These are phyloP conservation scores for Penicillium paxilli DNA, from an alignment of 495 filamentous ascomycete species.

Conservation along the genomic window DNA sequence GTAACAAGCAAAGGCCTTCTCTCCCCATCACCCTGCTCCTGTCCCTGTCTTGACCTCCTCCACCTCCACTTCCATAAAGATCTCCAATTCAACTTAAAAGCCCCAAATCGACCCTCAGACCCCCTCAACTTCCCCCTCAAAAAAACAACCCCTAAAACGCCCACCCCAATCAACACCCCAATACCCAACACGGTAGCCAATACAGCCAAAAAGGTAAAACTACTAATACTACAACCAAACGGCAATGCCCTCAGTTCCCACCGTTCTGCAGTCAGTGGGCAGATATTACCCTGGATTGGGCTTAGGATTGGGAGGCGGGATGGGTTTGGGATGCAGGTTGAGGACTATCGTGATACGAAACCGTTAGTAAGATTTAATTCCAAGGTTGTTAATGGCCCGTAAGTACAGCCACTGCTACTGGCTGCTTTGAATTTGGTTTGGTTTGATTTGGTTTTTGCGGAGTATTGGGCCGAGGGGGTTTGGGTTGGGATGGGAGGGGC, in stretches of 20 bases:
- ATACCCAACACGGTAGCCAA: constrained; percentile 39
- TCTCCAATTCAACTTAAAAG: too few relatives aligned
- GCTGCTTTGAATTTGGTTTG: too few relatives aligned
- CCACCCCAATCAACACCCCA: constrained; percentile 27
- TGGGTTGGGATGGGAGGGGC: too few relatives aligned
- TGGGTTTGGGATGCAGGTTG: constrained; percentile 51
- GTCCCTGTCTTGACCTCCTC: too few relatives aligned
- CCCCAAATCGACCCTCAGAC: too few relatives aligned
- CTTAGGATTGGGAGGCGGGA: constrained; percentile 43
- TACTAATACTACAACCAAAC: constrained; percentile 52
- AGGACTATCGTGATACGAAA: constrained; percentile 36
- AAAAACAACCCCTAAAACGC: constrained; percentile 26
- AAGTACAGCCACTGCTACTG: too few relatives aligned
- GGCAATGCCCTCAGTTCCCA: constrained; percentile 53
- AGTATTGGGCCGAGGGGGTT: too few relatives aligned
- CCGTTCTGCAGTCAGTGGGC: constrained; percentile 49
- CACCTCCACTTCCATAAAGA: too few relatives aligned
- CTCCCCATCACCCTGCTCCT: constrained; percentile 25
- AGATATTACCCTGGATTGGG: constrained; percentile 46
- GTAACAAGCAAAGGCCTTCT: constrained; percentile 33
- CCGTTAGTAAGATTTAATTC: too few relatives aligned
- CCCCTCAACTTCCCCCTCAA: constrained; percentile 27
- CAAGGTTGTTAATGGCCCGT: too few relatives aligned
- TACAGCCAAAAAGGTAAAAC: constrained; percentile 46
- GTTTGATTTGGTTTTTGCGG: too few relatives aligned